phyloP scores from a whole-genome alignment of 163 green algal species.

The Chlorella variabilis region DNA sequence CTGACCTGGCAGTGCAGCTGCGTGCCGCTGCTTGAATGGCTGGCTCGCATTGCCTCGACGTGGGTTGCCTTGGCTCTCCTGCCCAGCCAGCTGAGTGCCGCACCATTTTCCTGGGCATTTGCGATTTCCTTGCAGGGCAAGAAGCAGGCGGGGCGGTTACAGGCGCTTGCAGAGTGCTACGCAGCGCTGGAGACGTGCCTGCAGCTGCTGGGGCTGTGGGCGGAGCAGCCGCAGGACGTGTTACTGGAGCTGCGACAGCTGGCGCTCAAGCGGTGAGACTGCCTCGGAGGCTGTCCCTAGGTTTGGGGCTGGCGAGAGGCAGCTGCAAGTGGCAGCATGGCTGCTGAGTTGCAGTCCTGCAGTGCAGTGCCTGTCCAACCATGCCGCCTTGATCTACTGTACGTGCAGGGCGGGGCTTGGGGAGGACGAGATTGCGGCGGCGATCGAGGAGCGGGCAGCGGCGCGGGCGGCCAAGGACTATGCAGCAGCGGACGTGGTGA shows the following conservation, averaged over 20 bases:
- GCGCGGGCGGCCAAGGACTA: constrained; percentile 86
- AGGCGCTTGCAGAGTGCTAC: constrained; percentile 41
- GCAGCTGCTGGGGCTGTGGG: constrained; percentile 73
- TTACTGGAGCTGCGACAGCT: constrained; percentile 73
- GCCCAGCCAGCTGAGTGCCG: no score
- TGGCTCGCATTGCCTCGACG: background rate
- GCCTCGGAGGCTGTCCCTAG: background rate
- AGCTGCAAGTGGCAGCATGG: no score
- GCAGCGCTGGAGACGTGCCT: constrained; percentile 42
- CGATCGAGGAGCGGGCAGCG: constrained; percentile 68
- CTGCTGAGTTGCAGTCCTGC: no score
- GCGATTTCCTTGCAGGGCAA: constrained; percentile 49
- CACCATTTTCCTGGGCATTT: no score
- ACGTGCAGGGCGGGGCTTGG: constrained; percentile 74
- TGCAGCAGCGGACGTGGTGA: constrained; percentile 77
- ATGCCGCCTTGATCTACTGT: background rate
- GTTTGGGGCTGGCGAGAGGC: no score
- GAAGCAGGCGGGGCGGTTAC: constrained; percentile 56
- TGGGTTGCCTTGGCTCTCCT: no score
- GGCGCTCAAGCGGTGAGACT: constrained; percentile 64
- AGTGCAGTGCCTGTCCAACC: background rate
- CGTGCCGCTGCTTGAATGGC: background rate
- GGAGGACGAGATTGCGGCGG: constrained; percentile 68
- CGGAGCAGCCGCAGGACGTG: constrained; percentile 36
- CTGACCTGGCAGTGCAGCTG: no score